Conservation (phyloP, 1,139 yeast genomes). For the Zygosaccharomyces pseudobailii region DNA sequence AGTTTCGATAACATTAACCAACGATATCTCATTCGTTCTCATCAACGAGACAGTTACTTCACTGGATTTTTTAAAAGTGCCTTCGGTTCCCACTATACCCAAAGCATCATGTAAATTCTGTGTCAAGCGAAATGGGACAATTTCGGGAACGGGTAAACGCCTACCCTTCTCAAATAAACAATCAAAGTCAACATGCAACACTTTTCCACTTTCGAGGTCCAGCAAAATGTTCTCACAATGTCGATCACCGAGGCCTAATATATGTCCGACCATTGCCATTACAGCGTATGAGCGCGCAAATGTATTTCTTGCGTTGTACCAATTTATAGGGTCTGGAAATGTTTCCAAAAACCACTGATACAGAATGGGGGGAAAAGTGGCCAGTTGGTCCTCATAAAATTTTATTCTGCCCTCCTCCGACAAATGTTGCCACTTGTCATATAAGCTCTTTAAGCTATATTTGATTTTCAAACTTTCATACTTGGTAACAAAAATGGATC, state of each 20-base stretch:
- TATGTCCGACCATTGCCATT: slow-evolving; percentile 95
- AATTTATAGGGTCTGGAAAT: slow-evolving; percentile 82
- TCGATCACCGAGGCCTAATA: slow-evolving; percentile 88
- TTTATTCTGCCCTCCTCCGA: slow-evolving; percentile 29
- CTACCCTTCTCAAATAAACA: slow-evolving; percentile 79
- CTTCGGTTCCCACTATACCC: slow-evolving; percentile 89
- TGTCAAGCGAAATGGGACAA: slow-evolving; percentile 90
- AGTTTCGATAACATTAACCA: slow-evolving; percentile 89
- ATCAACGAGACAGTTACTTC: slow-evolving; percentile 77
- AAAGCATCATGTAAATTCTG: slow-evolving; percentile 86
- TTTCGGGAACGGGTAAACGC: slow-evolving; percentile 59
- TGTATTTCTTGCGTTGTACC: slow-evolving; percentile 76
- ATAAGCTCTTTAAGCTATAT: slow-evolving; percentile 25
- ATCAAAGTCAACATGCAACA: slow-evolving; percentile 93
- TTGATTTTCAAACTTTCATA: slow-evolving; percentile 40
- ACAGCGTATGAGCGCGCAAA: slow-evolving; percentile 85
- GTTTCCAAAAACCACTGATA: slow-evolving; percentile 84
- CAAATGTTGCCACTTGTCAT: slow-evolving; percentile 29
- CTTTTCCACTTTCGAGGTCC: slow-evolving; percentile 68
- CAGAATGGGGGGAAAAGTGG: slow-evolving; percentile 66
- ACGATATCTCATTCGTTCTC: slow-evolving; percentile 75
- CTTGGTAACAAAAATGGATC: slow-evolving; percentile 53
- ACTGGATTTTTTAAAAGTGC: slow-evolving; percentile 77
- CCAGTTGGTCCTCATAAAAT: slow-evolving; percentile 30
- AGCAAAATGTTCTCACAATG: slow-evolving; percentile 89